These are phyloP conservation scores for Dissophora globulifera DNA, from an alignment of 192 early-diverging fungal genomes.

Conservation along the genomic window DNA sequence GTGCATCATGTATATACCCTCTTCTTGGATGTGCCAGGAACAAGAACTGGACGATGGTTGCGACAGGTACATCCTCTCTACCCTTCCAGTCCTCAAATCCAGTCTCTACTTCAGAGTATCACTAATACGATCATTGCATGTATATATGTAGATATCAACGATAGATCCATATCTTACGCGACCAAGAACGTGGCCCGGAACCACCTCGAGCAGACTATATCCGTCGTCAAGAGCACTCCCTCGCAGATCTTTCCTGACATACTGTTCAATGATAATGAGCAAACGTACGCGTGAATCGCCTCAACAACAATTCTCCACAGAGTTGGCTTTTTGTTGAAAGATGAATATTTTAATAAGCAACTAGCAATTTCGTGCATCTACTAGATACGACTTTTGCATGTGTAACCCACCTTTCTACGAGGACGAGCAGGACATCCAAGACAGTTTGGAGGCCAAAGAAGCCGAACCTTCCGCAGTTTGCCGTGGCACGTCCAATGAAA, in stretches of 20 bases:
- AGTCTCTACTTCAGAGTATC: no score
- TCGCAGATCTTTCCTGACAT: slow-evolving; percentile 10
- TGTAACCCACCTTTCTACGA: slow-evolving; percentile 94
- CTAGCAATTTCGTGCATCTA: background rate
- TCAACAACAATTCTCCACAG: no score
- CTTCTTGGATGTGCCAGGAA: slow-evolving; percentile 74
- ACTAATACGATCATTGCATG: no score
- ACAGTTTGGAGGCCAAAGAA: slow-evolving; percentile 62
- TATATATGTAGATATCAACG: slow-evolving; percentile 68
- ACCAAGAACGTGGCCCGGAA: slow-evolving; percentile 73
- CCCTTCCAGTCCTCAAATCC: no score
- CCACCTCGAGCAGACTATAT: slow-evolving; percentile 65
- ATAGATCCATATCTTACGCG: slow-evolving; percentile 70
- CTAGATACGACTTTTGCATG: slow-evolving; percentile 79
- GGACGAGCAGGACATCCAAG: slow-evolving; percentile 64
- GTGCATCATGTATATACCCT: slow-evolving; percentile 93
- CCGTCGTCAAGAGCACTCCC: slow-evolving; percentile 59
- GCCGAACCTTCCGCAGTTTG: slow-evolving; percentile 64
- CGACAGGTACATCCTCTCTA: slow-evolving; percentile 61
- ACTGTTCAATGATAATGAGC: slow-evolving; percentile 1
- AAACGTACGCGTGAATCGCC: no score
- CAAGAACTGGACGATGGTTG: slow-evolving; percentile 73
- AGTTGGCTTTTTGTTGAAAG: no score
- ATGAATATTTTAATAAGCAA: no score
- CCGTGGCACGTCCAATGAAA: slow-evolving; percentile 71